Percentiles rank a stretch among this genome's conserved stretches.
Conservation (phyloP, 768 basidiomycete genomes). For the Trametes sanguinea region DNA sequence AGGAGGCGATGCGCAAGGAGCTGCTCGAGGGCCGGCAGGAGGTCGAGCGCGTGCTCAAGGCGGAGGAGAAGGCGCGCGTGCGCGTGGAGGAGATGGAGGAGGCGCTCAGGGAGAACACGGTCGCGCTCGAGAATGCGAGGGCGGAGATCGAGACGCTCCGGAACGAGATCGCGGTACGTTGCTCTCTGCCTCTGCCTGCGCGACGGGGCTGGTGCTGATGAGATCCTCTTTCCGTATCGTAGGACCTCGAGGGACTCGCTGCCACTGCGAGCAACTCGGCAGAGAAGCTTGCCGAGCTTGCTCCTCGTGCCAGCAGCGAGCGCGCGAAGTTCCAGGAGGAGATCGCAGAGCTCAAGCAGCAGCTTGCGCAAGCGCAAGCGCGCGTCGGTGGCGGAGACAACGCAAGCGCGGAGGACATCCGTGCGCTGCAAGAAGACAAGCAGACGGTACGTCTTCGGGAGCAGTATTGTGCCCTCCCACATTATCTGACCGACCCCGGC, state of each 20-base stretch:
- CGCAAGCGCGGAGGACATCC: slow-evolving; percentile 17
- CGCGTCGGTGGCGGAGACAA: slow-evolving; percentile 26
- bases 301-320: slow-evolving; percentile 52
- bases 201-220: background rate
- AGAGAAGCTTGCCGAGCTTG: slow-evolving; percentile 49
- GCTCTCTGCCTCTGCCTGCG: background rate
- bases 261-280: slow-evolving; percentile 28
- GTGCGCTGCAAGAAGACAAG: slow-evolving; percentile 19
- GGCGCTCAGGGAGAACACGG: slow-evolving; percentile 83
- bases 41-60: slow-evolving; percentile 60
- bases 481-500: background rate
- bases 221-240: slow-evolving; percentile 27
- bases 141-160: slow-evolving; percentile 85
- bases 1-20: slow-evolving; percentile 71
- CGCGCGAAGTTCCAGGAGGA: slow-evolving; percentile 55
- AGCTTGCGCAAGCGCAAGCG: slow-evolving; percentile 46
- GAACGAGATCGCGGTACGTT: slow-evolving; percentile 71
- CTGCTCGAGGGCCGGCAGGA: slow-evolving; percentile 64
- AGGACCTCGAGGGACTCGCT: slow-evolving; percentile 69
- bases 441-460: slow-evolving; percentile 12
- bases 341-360: slow-evolving; percentile 52
- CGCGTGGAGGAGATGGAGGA: slow-evolving; percentile 87
- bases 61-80: slow-evolving; percentile 60
- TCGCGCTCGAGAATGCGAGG: slow-evolving; percentile 84
- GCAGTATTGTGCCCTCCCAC: no score